Percentiles rank a stretch among this genome's conserved stretches.
phyloP scores from a whole-genome alignment of 169 alveolate species.

The Cyclospora cayetanensis region DNA sequence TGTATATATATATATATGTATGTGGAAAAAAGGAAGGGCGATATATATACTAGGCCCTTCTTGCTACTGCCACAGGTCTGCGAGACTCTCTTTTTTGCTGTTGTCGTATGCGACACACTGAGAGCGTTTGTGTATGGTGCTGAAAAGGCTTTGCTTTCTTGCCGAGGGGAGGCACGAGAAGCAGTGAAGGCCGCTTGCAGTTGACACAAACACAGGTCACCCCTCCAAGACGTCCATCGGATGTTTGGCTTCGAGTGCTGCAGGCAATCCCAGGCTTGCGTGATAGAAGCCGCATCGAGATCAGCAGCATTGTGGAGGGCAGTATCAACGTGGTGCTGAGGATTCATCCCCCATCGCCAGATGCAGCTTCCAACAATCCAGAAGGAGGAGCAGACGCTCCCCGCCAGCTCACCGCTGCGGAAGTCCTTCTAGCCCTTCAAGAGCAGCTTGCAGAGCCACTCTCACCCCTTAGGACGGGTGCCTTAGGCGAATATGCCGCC shows the following conservation, averaged over 20 bases:
- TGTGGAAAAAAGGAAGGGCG: neutral
- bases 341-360: slow-evolving; percentile 4
- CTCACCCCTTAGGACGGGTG: slow-evolving; percentile 66
- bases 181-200: neutral
- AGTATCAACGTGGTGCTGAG: slow-evolving; percentile 13
- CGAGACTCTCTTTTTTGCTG: neutral
- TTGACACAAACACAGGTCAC: neutral
- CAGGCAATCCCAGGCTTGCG: slow-evolving; percentile 53
- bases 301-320: slow-evolving; percentile 29
- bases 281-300: slow-evolving; percentile 26
- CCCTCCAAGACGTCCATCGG: neutral
- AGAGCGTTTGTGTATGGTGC: neutral
- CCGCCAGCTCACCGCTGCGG: slow-evolving; percentile 66
- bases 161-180: neutral
- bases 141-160: neutral
- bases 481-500: slow-evolving; percentile 68
- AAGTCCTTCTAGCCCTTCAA: slow-evolving; percentile 68
- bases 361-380: neutral
- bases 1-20: neutral
- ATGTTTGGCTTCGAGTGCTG: neutral
- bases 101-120: neutral
- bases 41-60: neutral
- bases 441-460: slow-evolving; percentile 66
- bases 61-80: neutral
- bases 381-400: slow-evolving; percentile 1